phyloP scores from a whole-genome alignment of 2,329 filamentous ascomycete species.

The Acrocalymma vagum region DNA sequence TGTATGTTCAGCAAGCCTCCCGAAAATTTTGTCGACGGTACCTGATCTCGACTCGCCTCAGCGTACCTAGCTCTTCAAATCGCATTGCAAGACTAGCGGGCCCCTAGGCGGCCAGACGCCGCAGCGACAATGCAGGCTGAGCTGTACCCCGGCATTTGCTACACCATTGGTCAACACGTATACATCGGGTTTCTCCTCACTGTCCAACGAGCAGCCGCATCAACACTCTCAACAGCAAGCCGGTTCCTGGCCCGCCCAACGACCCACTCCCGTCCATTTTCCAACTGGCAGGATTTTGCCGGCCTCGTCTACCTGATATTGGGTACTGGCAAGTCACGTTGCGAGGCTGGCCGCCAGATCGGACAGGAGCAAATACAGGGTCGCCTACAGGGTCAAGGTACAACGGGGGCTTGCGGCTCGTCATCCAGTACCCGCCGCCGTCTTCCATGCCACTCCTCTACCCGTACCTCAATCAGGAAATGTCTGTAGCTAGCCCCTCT shows the following conservation, averaged over 20 bases:
- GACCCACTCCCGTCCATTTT: too few species aligned
- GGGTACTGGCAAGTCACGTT: conserved; percentile 36
- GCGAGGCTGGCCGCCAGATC: conserved; percentile 23
- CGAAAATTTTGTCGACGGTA: too few species aligned
- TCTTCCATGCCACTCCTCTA: conserved; percentile 33
- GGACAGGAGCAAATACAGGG: conserved; percentile 29
- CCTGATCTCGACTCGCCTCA: too few species aligned
- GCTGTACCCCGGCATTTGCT: conserved; percentile 28
- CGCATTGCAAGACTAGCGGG: conserved; percentile 25
- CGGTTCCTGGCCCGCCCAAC: conserved; percentile 36
- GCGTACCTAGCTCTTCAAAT: too few species aligned
- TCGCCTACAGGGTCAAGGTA: conserved; percentile 30
- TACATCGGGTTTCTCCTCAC: conserved; percentile 18
- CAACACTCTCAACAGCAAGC: conserved; percentile 20
- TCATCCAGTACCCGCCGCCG: conserved; percentile 37
- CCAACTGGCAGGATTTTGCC: too few species aligned
- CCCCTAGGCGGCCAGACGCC: conserved; percentile 23
- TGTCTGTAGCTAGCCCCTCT: conserved; percentile 28
- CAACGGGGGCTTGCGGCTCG: too few species aligned
- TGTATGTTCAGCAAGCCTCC: too few species aligned
- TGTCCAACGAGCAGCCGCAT: conserved; percentile 38
- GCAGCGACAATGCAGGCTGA: conserved; percentile 18
- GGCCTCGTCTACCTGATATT: conserved; percentile 18
- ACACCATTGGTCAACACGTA: conserved; percentile 31
- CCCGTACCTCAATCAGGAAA: conserved; percentile 26